Conservation (phyloP, 75 land plant species). For the Cupressus sempervirens region DNA sequence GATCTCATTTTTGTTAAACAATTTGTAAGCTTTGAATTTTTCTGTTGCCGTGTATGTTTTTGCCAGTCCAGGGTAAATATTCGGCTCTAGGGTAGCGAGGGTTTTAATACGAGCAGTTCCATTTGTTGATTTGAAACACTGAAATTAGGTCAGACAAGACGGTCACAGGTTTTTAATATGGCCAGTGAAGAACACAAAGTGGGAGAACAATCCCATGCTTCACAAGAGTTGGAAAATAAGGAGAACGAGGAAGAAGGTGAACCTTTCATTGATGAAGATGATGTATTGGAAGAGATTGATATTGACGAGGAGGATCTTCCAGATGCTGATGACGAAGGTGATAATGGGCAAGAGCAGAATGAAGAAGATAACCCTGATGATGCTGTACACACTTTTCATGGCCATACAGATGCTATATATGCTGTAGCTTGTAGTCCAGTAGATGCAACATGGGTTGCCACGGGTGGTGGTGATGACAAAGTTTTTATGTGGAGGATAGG, state of each 20-base stretch:
- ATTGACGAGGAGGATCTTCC: slow-evolving; percentile 1
- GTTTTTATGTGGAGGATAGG: slow-evolving; percentile 83
- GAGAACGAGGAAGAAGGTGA: background rate
- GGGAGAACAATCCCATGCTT: background rate
- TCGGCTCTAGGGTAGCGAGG: too few relatives aligned
- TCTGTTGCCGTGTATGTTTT: too few relatives aligned
- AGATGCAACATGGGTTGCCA: slow-evolving; percentile 63
- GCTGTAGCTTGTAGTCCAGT: slow-evolving; percentile 74
- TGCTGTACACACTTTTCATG: too few relatives aligned
- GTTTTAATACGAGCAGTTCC: too few relatives aligned
- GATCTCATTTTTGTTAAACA: too few relatives aligned
- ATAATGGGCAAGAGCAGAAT: background rate
- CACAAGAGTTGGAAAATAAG: background rate
- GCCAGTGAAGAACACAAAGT: background rate
- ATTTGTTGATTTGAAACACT: too few relatives aligned
- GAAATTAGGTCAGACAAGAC: too few relatives aligned
- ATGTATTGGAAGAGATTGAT: background rate
- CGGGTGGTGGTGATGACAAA: slow-evolving; percentile 91
- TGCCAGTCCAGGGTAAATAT: too few relatives aligned
- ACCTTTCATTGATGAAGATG: background rate
- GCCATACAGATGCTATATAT: slow-evolving; percentile 84
- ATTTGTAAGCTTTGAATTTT: too few relatives aligned
- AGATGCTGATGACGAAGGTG: slow-evolving; percentile 1
- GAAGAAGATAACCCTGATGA: too few relatives aligned
- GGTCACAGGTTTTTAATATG: background rate